Conservation (phyloP, 2,329 filamentous ascomycete species). For the Cladosporium sp. region DNA sequence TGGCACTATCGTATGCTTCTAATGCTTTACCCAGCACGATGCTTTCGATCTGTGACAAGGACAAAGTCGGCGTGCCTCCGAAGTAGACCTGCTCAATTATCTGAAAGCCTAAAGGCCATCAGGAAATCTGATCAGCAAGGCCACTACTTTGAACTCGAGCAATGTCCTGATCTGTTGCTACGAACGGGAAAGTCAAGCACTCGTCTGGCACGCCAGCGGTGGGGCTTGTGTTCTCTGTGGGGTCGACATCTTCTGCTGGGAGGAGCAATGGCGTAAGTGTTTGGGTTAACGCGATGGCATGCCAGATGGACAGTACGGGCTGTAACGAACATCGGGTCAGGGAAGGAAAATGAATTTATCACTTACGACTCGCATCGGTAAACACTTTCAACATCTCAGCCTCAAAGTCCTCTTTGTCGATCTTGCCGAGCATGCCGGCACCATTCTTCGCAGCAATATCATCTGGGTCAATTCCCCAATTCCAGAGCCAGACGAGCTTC, state of each 20-base stretch:
- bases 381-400: constrained; percentile 64
- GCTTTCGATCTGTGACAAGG: constrained; percentile 35
- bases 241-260: constrained; percentile 18
- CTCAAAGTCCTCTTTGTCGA: constrained; percentile 59
- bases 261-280: constrained; percentile 7
- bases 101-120: constrained; percentile 56
- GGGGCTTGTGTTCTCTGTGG: constrained; percentile 4
- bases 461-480: constrained; percentile 56
- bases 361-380: constrained; percentile 39
- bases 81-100: constrained; percentile 50
- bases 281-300: background rate
- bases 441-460: constrained; percentile 31
- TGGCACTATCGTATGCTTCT: constrained; percentile 71
- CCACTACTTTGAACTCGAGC: constrained; percentile 13
- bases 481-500: constrained; percentile 66
- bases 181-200: constrained; percentile 8
- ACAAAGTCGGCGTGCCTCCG: constrained; percentile 44
- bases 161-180: constrained; percentile 1
- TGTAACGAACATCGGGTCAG: background rate
- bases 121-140: constrained; percentile 44
- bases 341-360: background rate
- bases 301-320: background rate
- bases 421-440: constrained; percentile 50
- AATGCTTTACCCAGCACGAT: constrained; percentile 59
- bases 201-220: constrained; percentile 4